Evolutionary conservation across 257 asterid species (phyloP), one percentile per base, ranked within the genome.

Genomic region (Forsythia suspensa): DNA sequence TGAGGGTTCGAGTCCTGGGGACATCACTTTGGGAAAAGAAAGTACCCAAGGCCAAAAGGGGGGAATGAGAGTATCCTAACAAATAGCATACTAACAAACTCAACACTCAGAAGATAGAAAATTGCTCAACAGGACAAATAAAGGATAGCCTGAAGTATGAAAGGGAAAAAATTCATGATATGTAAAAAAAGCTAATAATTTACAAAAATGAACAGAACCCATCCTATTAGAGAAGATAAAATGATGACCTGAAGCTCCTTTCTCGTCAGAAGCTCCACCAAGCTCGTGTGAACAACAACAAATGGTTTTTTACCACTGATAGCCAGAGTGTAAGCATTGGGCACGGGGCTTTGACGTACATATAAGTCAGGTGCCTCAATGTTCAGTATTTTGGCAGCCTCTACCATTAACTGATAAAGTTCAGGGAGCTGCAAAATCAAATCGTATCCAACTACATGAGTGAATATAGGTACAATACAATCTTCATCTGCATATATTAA

Each of bases 321-420:
- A 39, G 99, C 99, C 73, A 95, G 85, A 77, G 99, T 95, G 83
- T 95, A 95, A 59, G 99, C 97, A 79, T 93, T 95, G 52, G 99
- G 97, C 21, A 90, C 88, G 7, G 99, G 98, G 87, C 97, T 95
- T 83, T 95, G 99, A 46, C 96, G 97, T 79, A 95, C 79, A 71
- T 95, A 95, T 20, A 95, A 85, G 84, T 90, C 98, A 39, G 98
- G 98, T 76, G 97, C 86, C 76, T 93, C 98, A 57, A 81, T 82
- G 84, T 85, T 89, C 59, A 95, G 83, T 72, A 88, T 85, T 71
- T 86, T 69, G 73, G 97, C 92, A 13, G 99, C 99, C 84, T 95
- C 95, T 48, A 84, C 76, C 97, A 93, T 89, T 84, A 95, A 83
- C 59, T 78, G 80, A 73, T 90, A 92, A 84, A 95, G 95, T 82